These are phyloP conservation scores for Fomitopsis serialis DNA, from an alignment of 768 basidiomycete genomes.

Conservation along the genomic window DNA sequence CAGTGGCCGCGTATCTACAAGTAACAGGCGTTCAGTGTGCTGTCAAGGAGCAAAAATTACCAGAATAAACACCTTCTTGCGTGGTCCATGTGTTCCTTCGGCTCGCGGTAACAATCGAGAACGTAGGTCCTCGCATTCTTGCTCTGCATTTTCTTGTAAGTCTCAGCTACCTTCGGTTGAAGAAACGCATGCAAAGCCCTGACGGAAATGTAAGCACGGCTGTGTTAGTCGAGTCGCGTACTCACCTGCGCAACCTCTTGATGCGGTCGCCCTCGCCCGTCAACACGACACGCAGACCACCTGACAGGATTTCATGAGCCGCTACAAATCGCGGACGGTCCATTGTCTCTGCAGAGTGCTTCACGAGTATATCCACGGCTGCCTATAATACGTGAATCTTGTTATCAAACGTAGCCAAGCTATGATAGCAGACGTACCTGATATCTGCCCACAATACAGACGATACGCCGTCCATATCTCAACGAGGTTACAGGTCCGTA, in stretches of 20 bases:
- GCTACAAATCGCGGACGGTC: conserved; percentile 33
- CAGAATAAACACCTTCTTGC: conserved; percentile 22
- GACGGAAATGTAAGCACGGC: too few relatives aligned
- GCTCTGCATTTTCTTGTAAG: conserved; percentile 29
- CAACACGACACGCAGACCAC: conserved; percentile 27
- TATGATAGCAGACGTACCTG: conserved; percentile 9
- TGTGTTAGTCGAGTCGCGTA: background rate
- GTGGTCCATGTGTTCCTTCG: conserved; percentile 28
- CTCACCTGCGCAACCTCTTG: conserved; percentile 17
- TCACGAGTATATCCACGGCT: conserved; percentile 36
- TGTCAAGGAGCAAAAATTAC: background rate
- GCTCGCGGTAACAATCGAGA: conserved; percentile 30
- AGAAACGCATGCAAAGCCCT: conserved; percentile 31
- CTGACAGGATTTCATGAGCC: conserved; percentile 28
- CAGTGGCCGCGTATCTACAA: conserved; percentile 32
- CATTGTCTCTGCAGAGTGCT: conserved; percentile 27
- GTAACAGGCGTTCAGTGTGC: too few relatives aligned
- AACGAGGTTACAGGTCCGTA: conserved; percentile 61
- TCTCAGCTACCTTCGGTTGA: conserved; percentile 26
- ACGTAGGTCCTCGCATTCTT: conserved; percentile 28
- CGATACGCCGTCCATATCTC: conserved; percentile 38
- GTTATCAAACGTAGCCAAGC: background rate
- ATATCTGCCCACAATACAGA: conserved; percentile 41
- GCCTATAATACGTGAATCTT: conserved; percentile 15
- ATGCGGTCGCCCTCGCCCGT: conserved; percentile 25